Evolutionary conservation across 805 yeast species (phyloP).

Genomic region (Starmerella scarabaei): DNA sequence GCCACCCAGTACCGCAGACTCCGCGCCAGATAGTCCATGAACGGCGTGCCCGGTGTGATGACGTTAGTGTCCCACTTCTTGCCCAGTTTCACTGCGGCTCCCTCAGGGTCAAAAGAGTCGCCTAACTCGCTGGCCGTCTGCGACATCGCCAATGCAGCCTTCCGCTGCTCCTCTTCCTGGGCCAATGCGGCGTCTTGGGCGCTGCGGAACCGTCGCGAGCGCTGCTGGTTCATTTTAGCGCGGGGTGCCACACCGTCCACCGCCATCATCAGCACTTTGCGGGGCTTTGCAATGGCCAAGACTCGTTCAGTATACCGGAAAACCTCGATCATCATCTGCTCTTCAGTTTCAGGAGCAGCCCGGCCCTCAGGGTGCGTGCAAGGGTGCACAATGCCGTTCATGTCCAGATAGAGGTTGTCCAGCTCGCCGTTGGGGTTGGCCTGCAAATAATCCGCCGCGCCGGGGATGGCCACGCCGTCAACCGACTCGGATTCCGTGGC

Average conservation of each 20-base stretch:
- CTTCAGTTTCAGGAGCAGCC: constrained; percentile 93
- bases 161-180: constrained; percentile 37
- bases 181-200: constrained; percentile 82
- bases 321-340: constrained; percentile 89
- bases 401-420: constrained; percentile 85
- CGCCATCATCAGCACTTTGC: constrained; percentile 85
- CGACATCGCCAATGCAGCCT: constrained; percentile 34
- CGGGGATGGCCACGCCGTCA: constrained; percentile 51
- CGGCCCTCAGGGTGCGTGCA: constrained; percentile 96
- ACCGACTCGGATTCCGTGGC: constrained; percentile 46
- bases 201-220: constrained; percentile 83
- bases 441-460: constrained; percentile 37
- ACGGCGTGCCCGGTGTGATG: constrained; percentile 97
- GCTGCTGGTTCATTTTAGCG: constrained; percentile 95
- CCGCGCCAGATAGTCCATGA: constrained; percentile 79
- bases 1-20: constrained; percentile 87
- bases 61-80: constrained; percentile 91
- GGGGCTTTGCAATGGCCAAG: constrained; percentile 83
- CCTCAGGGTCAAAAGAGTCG: constrained; percentile 24
- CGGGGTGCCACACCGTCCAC: constrained; percentile 99
- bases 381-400: constrained; percentile 99
- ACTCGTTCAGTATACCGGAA: constrained; percentile 89
- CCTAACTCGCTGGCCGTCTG: constrained; percentile 64
- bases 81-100: constrained; percentile 53
- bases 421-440: constrained; percentile 93